These are phyloP conservation scores for Klebsormidium nitens DNA, from an alignment of 139 green algal genomes.

Conservation along the genomic window DNA sequence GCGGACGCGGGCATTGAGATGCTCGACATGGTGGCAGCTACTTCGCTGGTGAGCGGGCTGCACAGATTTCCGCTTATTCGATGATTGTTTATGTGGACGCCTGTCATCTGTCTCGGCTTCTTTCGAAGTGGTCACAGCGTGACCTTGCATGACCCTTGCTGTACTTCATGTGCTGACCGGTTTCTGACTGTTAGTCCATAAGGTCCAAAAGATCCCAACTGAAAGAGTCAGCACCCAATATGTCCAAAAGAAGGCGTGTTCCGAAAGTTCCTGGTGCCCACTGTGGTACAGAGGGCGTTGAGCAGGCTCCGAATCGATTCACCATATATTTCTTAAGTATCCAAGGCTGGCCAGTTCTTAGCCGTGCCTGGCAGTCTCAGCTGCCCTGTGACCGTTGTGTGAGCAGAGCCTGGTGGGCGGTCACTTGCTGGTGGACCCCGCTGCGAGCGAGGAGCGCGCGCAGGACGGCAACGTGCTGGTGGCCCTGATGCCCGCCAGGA, in stretches of 20 bases:
- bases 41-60: conserved; percentile 34
- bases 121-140: no score
- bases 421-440: conserved; percentile 62
- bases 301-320: no score
- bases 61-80: no score
- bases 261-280: no score
- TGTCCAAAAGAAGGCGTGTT: no score
- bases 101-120: no score
- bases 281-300: conserved; percentile 1
- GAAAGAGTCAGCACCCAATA: no score
- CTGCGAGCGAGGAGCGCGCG: conserved; percentile 38
- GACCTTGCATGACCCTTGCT: no score
- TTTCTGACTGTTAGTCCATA: no score
- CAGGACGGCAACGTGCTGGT: conserved; percentile 52
- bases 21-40: conserved; percentile 60
- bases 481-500: conserved; percentile 48
- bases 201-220: no score
- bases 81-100: no score
- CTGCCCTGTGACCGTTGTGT: conserved; percentile 11
- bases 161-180: no score
- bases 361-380: not conserved
- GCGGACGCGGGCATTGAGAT: conserved; percentile 68
- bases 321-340: not conserved
- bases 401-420: not conserved
- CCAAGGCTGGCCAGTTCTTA: not conserved